These are phyloP conservation scores for Carex arenaria DNA, from an alignment of 202 grass and related monocot genomes.

Conservation along the genomic window DNA sequence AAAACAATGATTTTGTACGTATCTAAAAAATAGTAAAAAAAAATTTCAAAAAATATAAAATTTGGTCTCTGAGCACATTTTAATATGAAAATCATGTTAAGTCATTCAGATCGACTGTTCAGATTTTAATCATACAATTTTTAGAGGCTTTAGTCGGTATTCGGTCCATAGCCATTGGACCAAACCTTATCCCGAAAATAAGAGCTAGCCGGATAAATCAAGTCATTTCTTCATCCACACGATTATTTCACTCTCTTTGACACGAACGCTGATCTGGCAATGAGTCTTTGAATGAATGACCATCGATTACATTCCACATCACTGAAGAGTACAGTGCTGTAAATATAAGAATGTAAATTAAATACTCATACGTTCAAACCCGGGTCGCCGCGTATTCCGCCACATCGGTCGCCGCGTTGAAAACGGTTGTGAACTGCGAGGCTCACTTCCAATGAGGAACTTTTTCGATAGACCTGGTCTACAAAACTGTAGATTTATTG, in stretches of 20 bases:
- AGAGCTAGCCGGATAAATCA: not conserved
- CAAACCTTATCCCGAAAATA: too few relatives aligned
- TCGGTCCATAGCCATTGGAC: too few relatives aligned
- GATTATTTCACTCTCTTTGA: not conserved
- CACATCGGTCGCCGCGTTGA: constrained; percentile 16
- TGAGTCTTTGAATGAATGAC: not conserved
- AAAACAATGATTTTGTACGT: too few relatives aligned
- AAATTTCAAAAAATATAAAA: too few relatives aligned
- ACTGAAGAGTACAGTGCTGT: not conserved
- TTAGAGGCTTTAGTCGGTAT: too few relatives aligned
- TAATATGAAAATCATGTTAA: too few relatives aligned
- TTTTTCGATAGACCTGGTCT: not conserved
- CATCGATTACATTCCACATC: not conserved
- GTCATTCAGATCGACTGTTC: too few relatives aligned
- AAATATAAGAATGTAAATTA: not conserved
- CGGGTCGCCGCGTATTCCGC: constrained; percentile 22
- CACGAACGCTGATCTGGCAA: not conserved
- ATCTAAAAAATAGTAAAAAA: too few relatives aligned
- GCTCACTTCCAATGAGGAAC: not conserved
- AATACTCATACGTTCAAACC: not conserved
- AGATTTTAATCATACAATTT: too few relatives aligned
- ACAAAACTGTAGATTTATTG: not conserved
- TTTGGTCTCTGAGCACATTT: too few relatives aligned
- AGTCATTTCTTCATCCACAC: not conserved
- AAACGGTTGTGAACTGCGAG: not conserved